Evolutionary conservation across 202 grass and related monocot species (phyloP), one percentile per base, ranked within the genome.

Genomic region (Saccharum hybrid): DNA sequence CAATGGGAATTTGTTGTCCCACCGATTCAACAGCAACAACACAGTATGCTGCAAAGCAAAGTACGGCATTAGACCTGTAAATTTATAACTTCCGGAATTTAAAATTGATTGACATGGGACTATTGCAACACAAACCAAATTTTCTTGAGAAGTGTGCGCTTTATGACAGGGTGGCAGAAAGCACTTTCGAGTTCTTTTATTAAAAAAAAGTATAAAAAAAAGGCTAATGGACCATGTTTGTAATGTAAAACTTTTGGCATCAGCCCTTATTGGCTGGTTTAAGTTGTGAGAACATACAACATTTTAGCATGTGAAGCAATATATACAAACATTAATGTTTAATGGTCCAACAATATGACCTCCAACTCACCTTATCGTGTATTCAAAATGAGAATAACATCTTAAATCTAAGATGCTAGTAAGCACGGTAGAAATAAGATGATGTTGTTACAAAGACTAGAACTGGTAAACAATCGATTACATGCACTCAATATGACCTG

Each of bases 1-100:
- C 95, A 82, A 94, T 91, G 31, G 92, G 90, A 68, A 94, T 79
- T 86, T 97, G 95, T 65, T 87, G 93, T n/a, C 95, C 95, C 14
- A 90, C 77, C 37, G 95, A 90, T 86, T 97, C 95, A 72, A 91
- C 92, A 7, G 90, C 94, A 56, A 97, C 92, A 19, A 97, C 90
- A 74, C 94, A 97, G 38, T 97, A 97, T 78, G 92, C 95, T 97
- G 88, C 82, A 82, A 75, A 84, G 57, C 19, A 39, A 83, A 85
- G 39, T 31, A 28, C 2, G 1, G 2, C 42, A 45, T 90, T 46
- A 83, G 2, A 15, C 5, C 11, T 61, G 3, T 5, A 30, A 16
- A 40, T 10, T 13, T 22, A 1, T n/a, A 79, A 10, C 11, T 7
- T 73, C 43, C 16, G 4, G 0, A 33, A 8, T 62, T 46, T 34